Base-by-base conservation (phyloP, 495 filamentous ascomycete genomes). In the Talaromyces nanjingensis region DNA sequence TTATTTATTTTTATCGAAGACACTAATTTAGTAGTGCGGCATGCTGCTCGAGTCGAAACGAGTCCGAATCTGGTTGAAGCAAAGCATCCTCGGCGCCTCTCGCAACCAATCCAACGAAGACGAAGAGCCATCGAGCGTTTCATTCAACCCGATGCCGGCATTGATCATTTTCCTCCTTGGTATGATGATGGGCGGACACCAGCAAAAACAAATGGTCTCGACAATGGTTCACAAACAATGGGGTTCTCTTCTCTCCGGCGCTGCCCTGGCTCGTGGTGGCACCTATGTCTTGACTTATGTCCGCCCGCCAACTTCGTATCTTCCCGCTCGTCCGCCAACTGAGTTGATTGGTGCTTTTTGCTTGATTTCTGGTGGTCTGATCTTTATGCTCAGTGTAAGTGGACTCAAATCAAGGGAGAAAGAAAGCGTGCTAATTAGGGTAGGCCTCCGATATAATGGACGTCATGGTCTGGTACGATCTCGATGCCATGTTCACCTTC, bases 201-300 rank as follows among this genome's bases (percentile, higher is more conserved):
- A 93, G 64, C 94, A 98, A 72, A 70, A 77, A 9, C 91, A 86
- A 60, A 89, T 90, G 87, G 78, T 92, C 20, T 93, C 91, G 16
- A 91, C 88, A 64, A 96, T 92, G 91, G 83, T 98, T 54, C 94
- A 98, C 78, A 88, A 89, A 74, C 90, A 96, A 72, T 98, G 93
- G 94, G 94, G 93, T 53, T 87, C 85, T 66, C 83, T 98, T 67
- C 81, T 98, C 64, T 85, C 91, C 60, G 92, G 87, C 9, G 92
- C 89, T 64, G 87, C 92, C 2, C 75, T 94, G 60, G 87, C 92
- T 24, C 84, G 94, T 37, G 86, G 80, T 6, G 76, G 90, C 65
- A 96, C 91, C 22, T 98, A 97, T 71, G 75, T 94, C 18, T 69
- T 92, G 20, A 75, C 89, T 31, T 98, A 90, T 73, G 71, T 96